These are phyloP conservation scores for Aspergillus phoenicis DNA, from an alignment of 2,329 filamentous ascomycete genomes.

Conservation along the genomic window DNA sequence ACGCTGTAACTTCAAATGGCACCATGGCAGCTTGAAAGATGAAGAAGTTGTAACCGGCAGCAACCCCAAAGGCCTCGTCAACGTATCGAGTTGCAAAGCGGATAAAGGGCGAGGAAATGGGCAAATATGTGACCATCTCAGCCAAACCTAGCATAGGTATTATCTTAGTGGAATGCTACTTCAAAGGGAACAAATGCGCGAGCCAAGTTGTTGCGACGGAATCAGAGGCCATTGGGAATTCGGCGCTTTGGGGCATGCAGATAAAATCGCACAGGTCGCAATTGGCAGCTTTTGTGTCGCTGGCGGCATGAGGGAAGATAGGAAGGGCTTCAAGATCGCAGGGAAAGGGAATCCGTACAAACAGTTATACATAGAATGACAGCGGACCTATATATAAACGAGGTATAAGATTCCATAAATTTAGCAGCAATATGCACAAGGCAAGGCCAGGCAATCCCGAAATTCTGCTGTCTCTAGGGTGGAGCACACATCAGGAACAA, in stretches of 20 bases:
- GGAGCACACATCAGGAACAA: not conserved
- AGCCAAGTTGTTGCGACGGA: not conserved
- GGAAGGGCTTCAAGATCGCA: conserved; percentile 2
- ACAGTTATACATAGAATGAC: conserved; percentile 51
- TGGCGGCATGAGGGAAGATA: conserved; percentile 12
- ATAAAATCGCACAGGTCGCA: not conserved
- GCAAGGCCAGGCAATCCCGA: not conserved
- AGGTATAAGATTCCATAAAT: conserved; percentile 35
- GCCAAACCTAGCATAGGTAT: conserved; percentile 41
- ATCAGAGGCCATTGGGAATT: too few relatives aligned
- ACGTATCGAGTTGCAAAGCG: conserved; percentile 52
- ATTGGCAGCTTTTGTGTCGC: conserved; percentile 4
- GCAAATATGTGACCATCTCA: conserved; percentile 55
- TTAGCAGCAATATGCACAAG: conserved; percentile 1
- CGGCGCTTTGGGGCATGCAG: conserved; percentile 12
- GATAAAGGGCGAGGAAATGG: conserved; percentile 51
- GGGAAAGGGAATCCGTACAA: conserved; percentile 37
- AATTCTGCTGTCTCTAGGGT: not conserved
- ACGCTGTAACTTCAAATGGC: conserved; percentile 56
- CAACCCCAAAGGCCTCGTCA: conserved; percentile 52
- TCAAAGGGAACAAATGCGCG: not conserved
- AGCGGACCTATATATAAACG: conserved; percentile 41
- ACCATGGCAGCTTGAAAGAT: conserved; percentile 54
- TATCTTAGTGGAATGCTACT: conserved; percentile 26
- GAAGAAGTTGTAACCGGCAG: conserved; percentile 55